Evolutionary conservation across 805 yeast genomes (phyloP).

Genomic region (Saturnispora zaruensis): DNA sequence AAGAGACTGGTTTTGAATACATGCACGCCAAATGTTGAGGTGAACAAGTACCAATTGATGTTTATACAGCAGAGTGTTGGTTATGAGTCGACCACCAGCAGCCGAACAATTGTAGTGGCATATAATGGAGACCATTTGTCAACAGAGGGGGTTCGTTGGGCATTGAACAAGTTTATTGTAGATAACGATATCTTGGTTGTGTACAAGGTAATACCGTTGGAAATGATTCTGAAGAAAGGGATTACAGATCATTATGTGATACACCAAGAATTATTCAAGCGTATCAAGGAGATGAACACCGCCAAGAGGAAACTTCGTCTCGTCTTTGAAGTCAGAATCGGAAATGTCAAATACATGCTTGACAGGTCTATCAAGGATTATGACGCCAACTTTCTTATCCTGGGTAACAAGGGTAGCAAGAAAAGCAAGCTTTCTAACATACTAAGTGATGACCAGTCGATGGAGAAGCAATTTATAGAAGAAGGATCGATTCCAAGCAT

Average conservation of each 20-base stretch:
- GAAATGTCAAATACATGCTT: conserved; percentile 35
- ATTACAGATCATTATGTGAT: conserved; percentile 26
- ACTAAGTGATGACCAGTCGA: conserved; percentile 33
- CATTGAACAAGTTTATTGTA: conserved; percentile 33
- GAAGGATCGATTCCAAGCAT: conserved; percentile 39
- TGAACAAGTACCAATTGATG: conserved; percentile 29
- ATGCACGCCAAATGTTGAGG: conserved; percentile 26
- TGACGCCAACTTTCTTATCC: conserved; percentile 37
- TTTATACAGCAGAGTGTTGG: conserved; percentile 31
- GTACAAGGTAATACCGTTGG: conserved; percentile 34
- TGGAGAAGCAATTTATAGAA: conserved; percentile 41
- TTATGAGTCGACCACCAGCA: conserved; percentile 24
- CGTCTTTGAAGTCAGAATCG: conserved; percentile 36
- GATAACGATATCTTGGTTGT: conserved; percentile 42
- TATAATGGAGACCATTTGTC: conserved; percentile 34
- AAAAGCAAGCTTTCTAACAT: conserved; percentile 32
- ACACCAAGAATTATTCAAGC: conserved; percentile 28
- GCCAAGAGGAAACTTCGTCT: conserved; percentile 33
- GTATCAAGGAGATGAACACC: conserved; percentile 28
- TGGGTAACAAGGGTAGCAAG: conserved; percentile 34
- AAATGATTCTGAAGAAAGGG: conserved; percentile 17
- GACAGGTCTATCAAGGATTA: conserved; percentile 35
- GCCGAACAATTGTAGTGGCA: conserved; percentile 38
- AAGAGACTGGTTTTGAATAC: conserved; percentile 37
- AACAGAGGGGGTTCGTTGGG: conserved; percentile 37